phyloP scores from a whole-genome alignment of 768 basidiomycete species.

The Stropharia rugosoannulata region DNA sequence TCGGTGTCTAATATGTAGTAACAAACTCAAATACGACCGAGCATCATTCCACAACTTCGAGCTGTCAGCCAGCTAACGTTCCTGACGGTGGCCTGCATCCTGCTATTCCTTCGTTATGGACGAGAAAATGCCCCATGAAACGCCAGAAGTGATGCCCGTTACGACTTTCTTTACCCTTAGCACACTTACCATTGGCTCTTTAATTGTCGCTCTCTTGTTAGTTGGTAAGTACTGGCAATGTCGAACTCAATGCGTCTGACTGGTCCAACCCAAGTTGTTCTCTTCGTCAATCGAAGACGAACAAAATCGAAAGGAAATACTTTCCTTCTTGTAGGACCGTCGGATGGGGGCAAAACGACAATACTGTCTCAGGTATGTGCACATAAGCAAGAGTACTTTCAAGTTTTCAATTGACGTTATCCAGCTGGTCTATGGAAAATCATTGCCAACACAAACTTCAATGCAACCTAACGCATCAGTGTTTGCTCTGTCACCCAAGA shows the following conservation, averaged over 20 bases:
- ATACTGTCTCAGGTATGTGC: slow-evolving; percentile 65
- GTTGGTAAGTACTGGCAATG: slow-evolving; percentile 35
- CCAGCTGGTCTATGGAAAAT: slow-evolving; percentile 66
- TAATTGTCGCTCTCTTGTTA: slow-evolving; percentile 41
- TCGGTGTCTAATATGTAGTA: no score
- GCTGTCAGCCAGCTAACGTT: no score
- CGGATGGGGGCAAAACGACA: slow-evolving; percentile 81
- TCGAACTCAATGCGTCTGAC: neutral
- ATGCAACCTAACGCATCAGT: slow-evolving; percentile 68
- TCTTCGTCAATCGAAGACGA: slow-evolving; percentile 42
- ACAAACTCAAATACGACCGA: no score
- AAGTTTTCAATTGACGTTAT: slow-evolving; percentile 5
- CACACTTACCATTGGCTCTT: slow-evolving; percentile 39
- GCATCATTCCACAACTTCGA: no score
- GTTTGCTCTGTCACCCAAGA: slow-evolving; percentile 42
- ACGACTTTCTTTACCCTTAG: slow-evolving; percentile 36
- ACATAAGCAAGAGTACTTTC: neutral
- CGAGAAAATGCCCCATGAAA: slow-evolving; percentile 18
- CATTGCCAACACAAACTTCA: slow-evolving; percentile 71
- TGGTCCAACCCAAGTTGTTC: slow-evolving; percentile 33
- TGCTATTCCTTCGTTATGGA: slow-evolving; percentile 1
- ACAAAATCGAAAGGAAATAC: slow-evolving; percentile 50
- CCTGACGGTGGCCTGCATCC: neutral
- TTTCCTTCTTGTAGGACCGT: slow-evolving; percentile 74
- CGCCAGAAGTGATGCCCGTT: slow-evolving; percentile 36